Base-by-base conservation (phyloP, 2,329 filamentous ascomycete species). In the Alternaria brassicicola region DNA sequence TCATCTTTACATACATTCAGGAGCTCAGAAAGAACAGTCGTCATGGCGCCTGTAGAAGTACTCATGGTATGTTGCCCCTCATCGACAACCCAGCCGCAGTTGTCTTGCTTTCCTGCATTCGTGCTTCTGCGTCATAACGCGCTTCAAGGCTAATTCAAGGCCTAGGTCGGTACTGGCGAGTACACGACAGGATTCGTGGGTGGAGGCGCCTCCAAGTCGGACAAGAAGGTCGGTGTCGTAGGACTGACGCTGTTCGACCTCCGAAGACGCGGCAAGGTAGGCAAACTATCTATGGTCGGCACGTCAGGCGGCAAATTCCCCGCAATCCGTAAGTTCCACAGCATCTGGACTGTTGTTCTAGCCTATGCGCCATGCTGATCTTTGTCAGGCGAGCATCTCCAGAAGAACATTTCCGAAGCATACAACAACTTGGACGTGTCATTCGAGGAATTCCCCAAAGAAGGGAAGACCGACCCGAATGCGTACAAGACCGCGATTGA, bases 131-230 rank as follows among this genome's bases (percentile, higher is more conserved):
- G 26, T 21, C 31, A 26, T 35, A n/a, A 26, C 17, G 38, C 23
- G 26, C 17, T 28, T 33, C 23, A 41, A 47, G 43, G 55, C 65
- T 68, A 47, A 71, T 48, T 8, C 36, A 30, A 30, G 25, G 36
- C 48, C 26, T 49, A 78, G 90, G 86, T 97, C 58, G 93, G 93
- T 65, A 97, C 93, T 10, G 94, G 93, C 72, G 93, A 97, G 84
- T 97, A 97, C 84, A 97, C 94, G 70, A 97, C 94, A 41, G 93
- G 93, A 57, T 97, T 95, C 69, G 93, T 97, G 56, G 92, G 91
- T 57, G 89, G 88, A 60, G 90, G 89, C 59, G 89, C 88, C 50
- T 96, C 92, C 4, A 89, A 86, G 10, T 96, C 92, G 48, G 94
- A 97, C 84, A 97, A 97, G 83, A 97, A 97, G 79, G 90, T 97